Conservation (phyloP, 345 rosid species). For the Ceriops decandra region DNA sequence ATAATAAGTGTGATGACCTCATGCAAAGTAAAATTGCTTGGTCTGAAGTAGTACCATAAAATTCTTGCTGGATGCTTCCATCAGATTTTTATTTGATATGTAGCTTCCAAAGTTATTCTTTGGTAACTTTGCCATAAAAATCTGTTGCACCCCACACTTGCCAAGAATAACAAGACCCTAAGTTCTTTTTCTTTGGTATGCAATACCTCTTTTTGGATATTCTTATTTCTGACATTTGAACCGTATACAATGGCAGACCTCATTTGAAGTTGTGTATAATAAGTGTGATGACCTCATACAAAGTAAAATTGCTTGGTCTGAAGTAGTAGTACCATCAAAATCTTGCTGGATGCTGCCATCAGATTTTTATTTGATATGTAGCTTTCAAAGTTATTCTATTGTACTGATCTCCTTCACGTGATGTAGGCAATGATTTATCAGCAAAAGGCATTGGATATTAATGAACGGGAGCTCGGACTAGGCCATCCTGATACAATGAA, state of each 20-base stretch:
- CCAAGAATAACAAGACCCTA: too few relatives aligned
- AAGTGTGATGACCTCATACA: too few relatives aligned
- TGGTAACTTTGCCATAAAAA: too few relatives aligned
- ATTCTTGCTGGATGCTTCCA: not conserved
- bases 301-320: not conserved
- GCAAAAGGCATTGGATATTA: slow-evolving; percentile 35
- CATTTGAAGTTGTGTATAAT: too few relatives aligned
- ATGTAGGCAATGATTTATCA: slow-evolving; percentile 41
- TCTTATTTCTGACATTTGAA: too few relatives aligned
- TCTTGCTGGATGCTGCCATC: not conserved
- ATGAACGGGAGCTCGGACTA: slow-evolving; percentile 38
- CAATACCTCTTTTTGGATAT: too few relatives aligned
- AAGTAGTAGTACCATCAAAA: not conserved
- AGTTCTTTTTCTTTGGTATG: too few relatives aligned
- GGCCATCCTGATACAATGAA: slow-evolving; percentile 40
- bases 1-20: not conserved
- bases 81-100: not conserved
- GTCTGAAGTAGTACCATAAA: not conserved
- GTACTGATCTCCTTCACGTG: slow-evolving; percentile 24
- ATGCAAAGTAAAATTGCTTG: not conserved
- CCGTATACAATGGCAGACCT: too few relatives aligned
- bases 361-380: not conserved
- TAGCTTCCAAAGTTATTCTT: not conserved
- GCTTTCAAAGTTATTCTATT: not conserved
- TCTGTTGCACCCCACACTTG: too few relatives aligned